Evolutionary conservation across 1,284 basidiomycete genomes (phyloP).

Genomic region (Afroboletus lepidellus): DNA sequence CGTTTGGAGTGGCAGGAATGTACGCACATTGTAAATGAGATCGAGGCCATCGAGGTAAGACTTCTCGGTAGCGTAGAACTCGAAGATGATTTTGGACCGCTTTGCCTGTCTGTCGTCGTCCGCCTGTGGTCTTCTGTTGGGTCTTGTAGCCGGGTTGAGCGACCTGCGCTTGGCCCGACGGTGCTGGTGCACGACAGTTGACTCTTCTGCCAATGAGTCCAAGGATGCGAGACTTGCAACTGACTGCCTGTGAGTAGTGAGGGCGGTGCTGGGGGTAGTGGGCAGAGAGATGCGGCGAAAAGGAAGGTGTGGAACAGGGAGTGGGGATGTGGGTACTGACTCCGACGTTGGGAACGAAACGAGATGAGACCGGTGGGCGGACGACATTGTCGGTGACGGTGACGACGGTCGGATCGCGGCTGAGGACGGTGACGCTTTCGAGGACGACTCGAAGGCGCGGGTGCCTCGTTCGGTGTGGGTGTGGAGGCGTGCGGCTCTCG

Average conservation of each 20-base stretch:
- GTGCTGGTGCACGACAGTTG: constrained; percentile 17
- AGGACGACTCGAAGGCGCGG: background rate
- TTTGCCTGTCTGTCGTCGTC: constrained; percentile 44
- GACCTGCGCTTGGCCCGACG: constrained; percentile 35
- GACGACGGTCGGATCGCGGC: constrained; percentile 11
- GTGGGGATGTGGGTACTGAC: constrained; percentile 17
- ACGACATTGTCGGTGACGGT: constrained; percentile 21
- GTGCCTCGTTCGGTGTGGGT: background rate
- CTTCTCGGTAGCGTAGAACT: constrained; percentile 79
- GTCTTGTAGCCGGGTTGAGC: constrained; percentile 24
- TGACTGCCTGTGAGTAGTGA: constrained; percentile 52
- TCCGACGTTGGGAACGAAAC: constrained; percentile 33
- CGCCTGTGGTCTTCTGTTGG: constrained; percentile 33
- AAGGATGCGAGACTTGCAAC: constrained; percentile 66
- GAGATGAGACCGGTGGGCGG: constrained; percentile 10
- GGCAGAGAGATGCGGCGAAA: constrained; percentile 78
- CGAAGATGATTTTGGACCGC: constrained; percentile 61
- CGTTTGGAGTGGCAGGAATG: background rate
- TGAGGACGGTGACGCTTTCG: constrained; percentile 3
- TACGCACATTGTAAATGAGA: constrained; percentile 72
- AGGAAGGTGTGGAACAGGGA: constrained; percentile 49
- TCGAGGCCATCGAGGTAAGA: constrained; percentile 79
- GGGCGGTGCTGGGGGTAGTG: constrained; percentile 46
- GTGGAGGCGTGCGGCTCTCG: constrained; percentile 11
- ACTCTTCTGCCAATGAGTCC: constrained; percentile 61